Evolutionary conservation across 164 flowering plant genomes (phyloP).

Genomic region (Platanus orientalis): DNA sequence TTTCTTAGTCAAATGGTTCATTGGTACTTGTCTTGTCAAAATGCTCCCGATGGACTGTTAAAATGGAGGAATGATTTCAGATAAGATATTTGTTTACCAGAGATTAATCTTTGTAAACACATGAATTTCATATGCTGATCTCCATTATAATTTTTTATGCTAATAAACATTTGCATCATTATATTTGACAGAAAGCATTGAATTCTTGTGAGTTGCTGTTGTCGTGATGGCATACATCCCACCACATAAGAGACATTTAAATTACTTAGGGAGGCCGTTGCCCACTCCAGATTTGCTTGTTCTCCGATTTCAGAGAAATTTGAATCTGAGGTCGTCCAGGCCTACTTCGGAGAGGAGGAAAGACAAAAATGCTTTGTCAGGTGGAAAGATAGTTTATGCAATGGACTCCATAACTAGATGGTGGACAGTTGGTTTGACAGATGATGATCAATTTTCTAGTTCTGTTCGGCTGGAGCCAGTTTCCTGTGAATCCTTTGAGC

Average conservation of each 20-base stretch:
- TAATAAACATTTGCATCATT: too few species aligned
- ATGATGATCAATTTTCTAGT: slow-evolving; percentile 23
- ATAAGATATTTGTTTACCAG: too few species aligned
- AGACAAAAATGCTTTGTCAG: slow-evolving; percentile 9
- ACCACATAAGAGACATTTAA: slow-evolving; percentile 43
- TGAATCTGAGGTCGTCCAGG: slow-evolving; percentile 11
- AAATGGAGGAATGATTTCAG: too few species aligned
- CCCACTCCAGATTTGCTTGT: slow-evolving; percentile 25
- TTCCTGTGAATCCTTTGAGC: slow-evolving; percentile 26
- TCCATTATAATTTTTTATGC: too few species aligned
- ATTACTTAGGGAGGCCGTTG: slow-evolving; percentile 11
- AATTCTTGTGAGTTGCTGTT: background rate
- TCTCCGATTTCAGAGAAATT: slow-evolving; percentile 18
- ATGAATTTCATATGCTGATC: too few species aligned
- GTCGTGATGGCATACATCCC: slow-evolving; percentile 50
- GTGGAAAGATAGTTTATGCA: slow-evolving; percentile 27
- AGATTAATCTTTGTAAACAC: too few species aligned
- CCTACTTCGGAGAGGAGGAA: slow-evolving; percentile 8
- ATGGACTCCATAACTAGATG: slow-evolving; percentile 23
- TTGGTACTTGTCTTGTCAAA: too few species aligned
- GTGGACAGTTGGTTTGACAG: slow-evolving; percentile 29
- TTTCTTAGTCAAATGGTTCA: too few species aligned
- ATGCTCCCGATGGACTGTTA: too few species aligned
- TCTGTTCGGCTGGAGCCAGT: slow-evolving; percentile 30
- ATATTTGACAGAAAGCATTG: too few species aligned